phyloP scores from a whole-genome alignment of 2,329 filamentous ascomycete species.

The Sporothrix schenckii region DNA sequence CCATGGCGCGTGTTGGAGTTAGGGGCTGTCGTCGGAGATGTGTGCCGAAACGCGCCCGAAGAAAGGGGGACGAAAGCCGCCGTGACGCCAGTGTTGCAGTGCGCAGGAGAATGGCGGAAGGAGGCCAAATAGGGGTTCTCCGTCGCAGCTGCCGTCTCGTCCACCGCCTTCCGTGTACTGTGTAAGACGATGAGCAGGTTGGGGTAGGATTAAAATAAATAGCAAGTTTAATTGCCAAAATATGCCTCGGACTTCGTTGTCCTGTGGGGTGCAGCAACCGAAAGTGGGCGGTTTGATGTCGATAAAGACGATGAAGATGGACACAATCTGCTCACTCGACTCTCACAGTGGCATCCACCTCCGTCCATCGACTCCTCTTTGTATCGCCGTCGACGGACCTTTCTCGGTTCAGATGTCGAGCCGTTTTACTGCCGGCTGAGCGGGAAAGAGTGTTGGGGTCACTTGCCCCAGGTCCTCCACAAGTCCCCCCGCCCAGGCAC shows the following conservation, averaged over 20 bases:
- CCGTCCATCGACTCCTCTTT: conserved; percentile 10
- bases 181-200: conserved; percentile 7
- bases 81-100: background rate
- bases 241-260: conserved; percentile 9
- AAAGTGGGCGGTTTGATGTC: background rate
- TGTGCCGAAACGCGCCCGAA: background rate
- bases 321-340: background rate
- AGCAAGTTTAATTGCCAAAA: conserved; percentile 17
- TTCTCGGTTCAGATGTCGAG: conserved; percentile 22
- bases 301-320: background rate
- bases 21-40: background rate
- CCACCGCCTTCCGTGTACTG: conserved; percentile 20
- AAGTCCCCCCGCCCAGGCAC: conserved; percentile 6
- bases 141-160: background rate
- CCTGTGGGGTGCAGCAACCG: background rate
- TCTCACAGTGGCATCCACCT: background rate
- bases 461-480: conserved; percentile 16
- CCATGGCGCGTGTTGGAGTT: conserved; percentile 36
- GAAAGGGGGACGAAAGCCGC: background rate
- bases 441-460: conserved; percentile 16
- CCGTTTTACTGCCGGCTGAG: conserved; percentile 26
- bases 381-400: conserved; percentile 26
- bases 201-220: conserved; percentile 20
- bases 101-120: background rate
- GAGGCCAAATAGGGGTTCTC: background rate